Evolutionary conservation across 495 filamentous ascomycete genomes (phyloP), one percentile per base, ranked within the genome.

Genomic region (Daldinia caldariorum): DNA sequence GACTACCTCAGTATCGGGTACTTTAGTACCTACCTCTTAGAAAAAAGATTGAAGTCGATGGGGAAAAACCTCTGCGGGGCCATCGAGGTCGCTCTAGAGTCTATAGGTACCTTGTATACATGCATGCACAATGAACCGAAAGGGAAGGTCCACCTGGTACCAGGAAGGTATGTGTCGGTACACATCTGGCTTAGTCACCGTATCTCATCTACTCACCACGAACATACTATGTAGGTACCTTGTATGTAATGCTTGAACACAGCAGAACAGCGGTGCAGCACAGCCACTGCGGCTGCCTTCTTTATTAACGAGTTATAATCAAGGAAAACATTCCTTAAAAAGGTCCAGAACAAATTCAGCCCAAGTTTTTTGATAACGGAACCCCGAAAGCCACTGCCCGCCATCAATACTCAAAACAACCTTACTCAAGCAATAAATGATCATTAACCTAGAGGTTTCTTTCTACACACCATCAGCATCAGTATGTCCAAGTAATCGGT

Each of bases 21-120:
- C 6, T 10, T 35, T 5, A 35, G 34, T 7, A 35, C 34, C n/a
- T n/a, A n/a, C n/a, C n/a, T n/a, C n/a, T 7, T 35, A 6, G 34
- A 35, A 35, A 6, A n/a, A 49, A 53, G 26, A 32, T 31, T 29
- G 50, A 32, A 13, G 31, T 10, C 26, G 32, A 53, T 35, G 51
- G 45, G 63, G 39, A 56, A 72, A 72, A 72, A 72, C 69, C 26
- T 26, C 26, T 51, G 58, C 63, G 68, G 63, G 58, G 68, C 50
- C 50, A 26, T 26, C 26, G 26, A 26, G 26, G 26, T 47, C 34
- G 1, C 43, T 47, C 18, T 47, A 47, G n/a, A n/a, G n/a, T n/a
- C n/a, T 16, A 47, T 47, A 47, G 20, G 43, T 32, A 31, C 2
- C n/a, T n/a, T n/a, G 22, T 43, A 43, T 43, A 12, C 39, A 26